Conservation (phyloP, 2,329 filamentous ascomycete species). For the Penicillium psychrosexuale region DNA sequence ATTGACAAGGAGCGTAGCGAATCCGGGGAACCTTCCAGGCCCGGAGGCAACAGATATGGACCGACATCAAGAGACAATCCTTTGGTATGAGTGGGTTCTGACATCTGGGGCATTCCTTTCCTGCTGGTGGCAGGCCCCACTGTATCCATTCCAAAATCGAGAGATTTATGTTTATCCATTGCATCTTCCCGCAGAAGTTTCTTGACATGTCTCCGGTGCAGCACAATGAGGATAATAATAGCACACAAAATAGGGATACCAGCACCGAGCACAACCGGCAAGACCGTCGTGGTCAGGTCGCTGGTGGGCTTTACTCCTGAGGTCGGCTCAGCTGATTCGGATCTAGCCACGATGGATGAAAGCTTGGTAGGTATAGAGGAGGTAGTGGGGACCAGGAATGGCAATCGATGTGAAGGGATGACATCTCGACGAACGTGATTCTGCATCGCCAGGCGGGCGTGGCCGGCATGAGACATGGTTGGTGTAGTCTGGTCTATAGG, state of each 20-base stretch:
- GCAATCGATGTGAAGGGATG: constrained; percentile 26
- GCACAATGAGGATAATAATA: constrained; percentile 64
- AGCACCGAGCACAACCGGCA: constrained; percentile 67
- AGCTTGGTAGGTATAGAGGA: constrained; percentile 10
- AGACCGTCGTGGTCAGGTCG: constrained; percentile 52
- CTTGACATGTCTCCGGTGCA: constrained; percentile 74
- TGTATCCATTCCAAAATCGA: constrained; percentile 83
- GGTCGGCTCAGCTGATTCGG: constrained; percentile 17
- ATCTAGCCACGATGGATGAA: constrained; percentile 31
- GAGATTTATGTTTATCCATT: constrained; percentile 80
- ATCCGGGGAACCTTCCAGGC: constrained; percentile 73
- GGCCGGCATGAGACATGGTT: constrained; percentile 25
- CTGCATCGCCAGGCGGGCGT: constrained; percentile 27
- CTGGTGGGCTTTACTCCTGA: constrained; percentile 56
- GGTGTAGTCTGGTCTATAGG: constrained; percentile 1
- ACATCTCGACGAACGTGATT: constrained; percentile 25
- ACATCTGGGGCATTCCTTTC: constrained; percentile 44
- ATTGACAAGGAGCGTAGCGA: constrained; percentile 82
- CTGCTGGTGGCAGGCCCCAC: constrained; percentile 41
- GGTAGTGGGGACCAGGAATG: constrained; percentile 19
- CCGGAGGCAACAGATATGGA: constrained; percentile 90
- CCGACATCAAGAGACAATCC: constrained; percentile 64
- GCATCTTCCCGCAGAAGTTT: constrained; percentile 73
- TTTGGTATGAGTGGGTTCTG: constrained; percentile 40
- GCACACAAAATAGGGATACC: constrained; percentile 71